These are phyloP conservation scores for Tolypocladium endophyticum DNA, from an alignment of 2,329 filamentous ascomycete genomes.

Conservation along the genomic window DNA sequence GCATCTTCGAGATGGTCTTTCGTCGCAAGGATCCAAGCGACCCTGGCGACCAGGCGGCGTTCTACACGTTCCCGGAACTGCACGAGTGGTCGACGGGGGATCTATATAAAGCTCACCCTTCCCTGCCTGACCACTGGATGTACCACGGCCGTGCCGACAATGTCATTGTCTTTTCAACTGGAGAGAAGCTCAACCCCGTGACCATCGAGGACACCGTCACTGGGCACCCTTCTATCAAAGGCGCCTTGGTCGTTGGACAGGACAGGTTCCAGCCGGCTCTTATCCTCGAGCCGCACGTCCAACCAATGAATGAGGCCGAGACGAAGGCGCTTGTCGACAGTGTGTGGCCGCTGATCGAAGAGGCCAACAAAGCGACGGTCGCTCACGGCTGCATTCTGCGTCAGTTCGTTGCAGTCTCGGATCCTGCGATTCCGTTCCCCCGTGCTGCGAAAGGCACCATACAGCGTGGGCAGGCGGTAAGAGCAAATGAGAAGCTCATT, in stretches of 20 bases:
- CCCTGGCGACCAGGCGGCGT: slow-evolving; percentile 21
- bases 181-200: slow-evolving; percentile 31
- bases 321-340: slow-evolving; percentile 23
- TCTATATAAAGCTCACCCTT: slow-evolving; percentile 26
- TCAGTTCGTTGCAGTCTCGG: slow-evolving; percentile 26
- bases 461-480: slow-evolving; percentile 26
- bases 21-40: slow-evolving; percentile 13
- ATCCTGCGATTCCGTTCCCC: slow-evolving; percentile 29
- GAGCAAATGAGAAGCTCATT: slow-evolving; percentile 32
- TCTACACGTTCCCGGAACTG: slow-evolving; percentile 27
- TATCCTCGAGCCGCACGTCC: slow-evolving; percentile 30
- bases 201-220: slow-evolving; percentile 22
- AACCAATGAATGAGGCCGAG: slow-evolving; percentile 14
- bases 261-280: slow-evolving; percentile 35
- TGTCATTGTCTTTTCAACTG: slow-evolving; percentile 28
- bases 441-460: slow-evolving; percentile 35
- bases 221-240: slow-evolving; percentile 16
- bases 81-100: slow-evolving; percentile 33
- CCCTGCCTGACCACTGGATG: slow-evolving; percentile 19
- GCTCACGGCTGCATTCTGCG: slow-evolving; percentile 34
- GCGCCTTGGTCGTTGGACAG: slow-evolving; percentile 29
- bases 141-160: slow-evolving; percentile 27
- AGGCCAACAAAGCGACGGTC: slow-evolving; percentile 31
- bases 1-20: slow-evolving; percentile 14
- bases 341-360: slow-evolving; percentile 31